Conservation (phyloP, 805 yeast genomes). For the Alloascoidea hylecoeti region DNA sequence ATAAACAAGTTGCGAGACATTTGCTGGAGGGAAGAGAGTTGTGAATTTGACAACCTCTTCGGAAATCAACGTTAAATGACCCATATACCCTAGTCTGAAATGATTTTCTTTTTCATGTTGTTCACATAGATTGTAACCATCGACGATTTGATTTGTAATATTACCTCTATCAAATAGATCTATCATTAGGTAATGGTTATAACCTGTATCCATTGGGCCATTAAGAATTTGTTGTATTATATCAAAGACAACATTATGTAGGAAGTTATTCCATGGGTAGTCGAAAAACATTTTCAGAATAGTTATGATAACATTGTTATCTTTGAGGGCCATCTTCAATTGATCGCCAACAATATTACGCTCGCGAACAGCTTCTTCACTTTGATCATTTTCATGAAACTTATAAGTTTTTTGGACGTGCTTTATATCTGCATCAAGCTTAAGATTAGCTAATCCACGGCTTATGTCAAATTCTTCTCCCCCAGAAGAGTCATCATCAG, state of each 20-base stretch:
- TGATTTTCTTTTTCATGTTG: conserved; percentile 43
- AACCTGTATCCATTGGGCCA: conserved; percentile 76
- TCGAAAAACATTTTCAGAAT: conserved; percentile 65
- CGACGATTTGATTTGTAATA: conserved; percentile 41
- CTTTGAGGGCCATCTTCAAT: conserved; percentile 70
- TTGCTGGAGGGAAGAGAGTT: conserved; percentile 43
- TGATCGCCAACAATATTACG: conserved; percentile 76
- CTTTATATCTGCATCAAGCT: background rate
- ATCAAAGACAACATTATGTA: conserved; percentile 96
- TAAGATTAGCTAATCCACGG: background rate
- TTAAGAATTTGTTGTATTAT: conserved; percentile 88
- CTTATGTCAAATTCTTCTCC: conserved; percentile 2
- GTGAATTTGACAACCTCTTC: conserved; percentile 90
- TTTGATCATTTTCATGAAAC: conserved; percentile 13
- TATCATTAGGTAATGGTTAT: conserved; percentile 61
- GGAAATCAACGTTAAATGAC: conserved; percentile 87
- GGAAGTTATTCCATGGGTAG: conserved; percentile 94
- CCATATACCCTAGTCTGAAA: conserved; percentile 85
- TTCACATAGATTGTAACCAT: conserved; percentile 47
- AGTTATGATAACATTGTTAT: conserved; percentile 51
- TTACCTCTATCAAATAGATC: conserved; percentile 57
- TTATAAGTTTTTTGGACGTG: no score
- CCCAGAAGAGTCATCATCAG: conserved; percentile 9
- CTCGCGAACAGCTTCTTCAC: conserved; percentile 28
- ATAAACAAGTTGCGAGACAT: conserved; percentile 37